Base-by-base conservation (phyloP, 2,329 filamentous ascomycete species). In the Clonostachys rhizophaga region DNA sequence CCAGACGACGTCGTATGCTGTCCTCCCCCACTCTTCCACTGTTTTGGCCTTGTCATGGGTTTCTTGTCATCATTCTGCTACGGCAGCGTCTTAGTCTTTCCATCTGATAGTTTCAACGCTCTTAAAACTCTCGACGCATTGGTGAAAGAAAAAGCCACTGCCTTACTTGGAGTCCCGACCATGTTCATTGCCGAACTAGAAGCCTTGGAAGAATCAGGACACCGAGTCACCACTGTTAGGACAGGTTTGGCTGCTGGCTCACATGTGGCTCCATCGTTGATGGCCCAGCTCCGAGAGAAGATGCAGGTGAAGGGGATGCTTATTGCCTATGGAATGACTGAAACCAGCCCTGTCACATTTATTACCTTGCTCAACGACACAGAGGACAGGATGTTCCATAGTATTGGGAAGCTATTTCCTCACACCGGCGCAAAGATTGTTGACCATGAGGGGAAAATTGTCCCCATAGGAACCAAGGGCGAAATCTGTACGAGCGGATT, bases 41-140 rank as follows among this genome's bases (percentile, higher is more conserved):
- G 84, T 61, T 89, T 89, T 54, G 85, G 85, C n/a, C 78, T 80
- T 48, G 83, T 87, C 20, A 65, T 88, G 3, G 85, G 85, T 9
- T 86, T 86, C 56, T 83, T 88, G 73, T 82, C 84, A 0, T 84
- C 81, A 2, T 78, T 82, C 11, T 86, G 82, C 1, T 83, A 87
- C 48, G 78, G 64, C 40, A 54, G 78, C 2, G 66, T 78, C 13
- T 84, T 89, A 44, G 77, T 87, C 5, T 86, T 87, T 53, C 84
- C 85, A 0, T 69, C 76, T 2, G 83, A 87, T 64, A 78, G 78
- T 2, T 89, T 87, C 65, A 72, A 86, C 51, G 74, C 84, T 0
- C 54, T 69, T 6, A 77, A 77, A 2, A 73, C 81, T 0, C 67
- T 88, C 2, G 68, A 76, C 47, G 73, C 83, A 1, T 78, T 87